A percentile compares a stretch with the other conserved stretches of the same genome.
Conservation (phyloP, 192 early-diverging fungal genomes). For the Entomortierella lignicola region DNA sequence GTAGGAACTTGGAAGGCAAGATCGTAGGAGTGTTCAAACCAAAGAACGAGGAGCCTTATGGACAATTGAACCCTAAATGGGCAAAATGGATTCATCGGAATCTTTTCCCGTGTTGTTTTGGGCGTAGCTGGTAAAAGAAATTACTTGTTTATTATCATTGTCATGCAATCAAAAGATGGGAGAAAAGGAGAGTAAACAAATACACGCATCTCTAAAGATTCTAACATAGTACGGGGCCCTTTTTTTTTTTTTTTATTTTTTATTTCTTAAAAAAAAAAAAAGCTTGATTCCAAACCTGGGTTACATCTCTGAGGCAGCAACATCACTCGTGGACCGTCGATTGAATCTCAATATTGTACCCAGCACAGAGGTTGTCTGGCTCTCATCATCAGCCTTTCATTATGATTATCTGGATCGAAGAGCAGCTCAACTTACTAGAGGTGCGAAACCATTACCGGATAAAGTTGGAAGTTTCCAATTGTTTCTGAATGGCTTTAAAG, state of each 20-base stretch:
- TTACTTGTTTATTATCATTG: too few species aligned
- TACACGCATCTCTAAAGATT: too few species aligned
- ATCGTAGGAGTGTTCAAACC: conserved; percentile 94
- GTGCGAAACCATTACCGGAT: conserved; percentile 68
- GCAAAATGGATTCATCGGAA: conserved; percentile 92
- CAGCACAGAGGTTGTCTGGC: conserved; percentile 78
- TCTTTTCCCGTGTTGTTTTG: conserved; percentile 91
- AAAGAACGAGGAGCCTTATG: conserved; percentile 80
- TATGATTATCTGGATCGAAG: conserved; percentile 76
- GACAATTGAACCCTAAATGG: conserved; percentile 85
- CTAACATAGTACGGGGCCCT: too few species aligned
- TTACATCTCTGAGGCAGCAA: conserved; percentile 91
- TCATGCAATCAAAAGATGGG: too few species aligned
- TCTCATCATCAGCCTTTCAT: conserved; percentile 81
- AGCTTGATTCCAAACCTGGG: conserved; percentile 89
- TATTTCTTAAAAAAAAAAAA: neutral
- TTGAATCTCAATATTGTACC: conserved; percentile 87
- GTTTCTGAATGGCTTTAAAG: conserved; percentile 83
- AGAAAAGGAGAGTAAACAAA: too few species aligned
- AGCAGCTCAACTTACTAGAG: conserved; percentile 45
- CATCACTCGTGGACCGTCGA: conserved; percentile 80
- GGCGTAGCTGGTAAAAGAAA: conserved; percentile 72
- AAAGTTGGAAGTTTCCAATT: conserved; percentile 90
- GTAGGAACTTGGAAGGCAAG: conserved; percentile 74
- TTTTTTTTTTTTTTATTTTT: neutral